Evolutionary conservation across 495 filamentous ascomycete genomes (phyloP), one percentile per base, ranked within the genome.

Genomic region (Massariosphaeria phaeospora): DNA sequence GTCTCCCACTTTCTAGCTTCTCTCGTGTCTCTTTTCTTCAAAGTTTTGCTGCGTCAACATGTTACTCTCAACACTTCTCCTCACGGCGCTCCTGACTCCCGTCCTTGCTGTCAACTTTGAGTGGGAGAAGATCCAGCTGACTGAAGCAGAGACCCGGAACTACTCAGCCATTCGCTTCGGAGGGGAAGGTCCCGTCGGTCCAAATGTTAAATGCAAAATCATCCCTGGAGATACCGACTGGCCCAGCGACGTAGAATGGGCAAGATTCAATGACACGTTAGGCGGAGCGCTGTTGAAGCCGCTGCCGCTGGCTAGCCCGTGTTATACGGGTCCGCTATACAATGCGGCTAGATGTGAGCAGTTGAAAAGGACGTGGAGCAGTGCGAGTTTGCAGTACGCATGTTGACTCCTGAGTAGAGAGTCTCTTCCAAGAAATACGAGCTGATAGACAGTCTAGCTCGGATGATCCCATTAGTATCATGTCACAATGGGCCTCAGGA

Each of bases 221-320:
- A 48, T 54, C 1, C 59, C 59, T 0, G 59, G 49, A 25, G 59
- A 59, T 45, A 17, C 45, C 1, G 25, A 50, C n/a, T 63, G 59
- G 59, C 59, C 59, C 9, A 46, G 17, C 15, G 59, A 54, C 23
- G 41, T 12, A 38, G 42, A 53, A 17, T 63, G 59, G 59, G 31
- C 46, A 17, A 36, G 34, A 23, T 59, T 63, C 43, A 63, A 63
- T 27, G 41, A 55, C n/a, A 63, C 59, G 8, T 26, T 63, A 8
- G 59, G 55, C 3, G 59, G 59, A 9, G 47, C 20, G 7, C 33
- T 63, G 23, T 12, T 63, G 23, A 58, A 50, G 27, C 54, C 59
- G 1, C 13, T 30, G 20, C 59, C 59, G 7, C 38, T 55, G 13
- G 59, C 59, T 29, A 7, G 20, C 2, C 26, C 36, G 9, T 63